Evolutionary conservation across 1,284 basidiomycete genomes (phyloP), one percentile per base, ranked within the genome.

Genomic region (Heterobasidion parviporum): DNA sequence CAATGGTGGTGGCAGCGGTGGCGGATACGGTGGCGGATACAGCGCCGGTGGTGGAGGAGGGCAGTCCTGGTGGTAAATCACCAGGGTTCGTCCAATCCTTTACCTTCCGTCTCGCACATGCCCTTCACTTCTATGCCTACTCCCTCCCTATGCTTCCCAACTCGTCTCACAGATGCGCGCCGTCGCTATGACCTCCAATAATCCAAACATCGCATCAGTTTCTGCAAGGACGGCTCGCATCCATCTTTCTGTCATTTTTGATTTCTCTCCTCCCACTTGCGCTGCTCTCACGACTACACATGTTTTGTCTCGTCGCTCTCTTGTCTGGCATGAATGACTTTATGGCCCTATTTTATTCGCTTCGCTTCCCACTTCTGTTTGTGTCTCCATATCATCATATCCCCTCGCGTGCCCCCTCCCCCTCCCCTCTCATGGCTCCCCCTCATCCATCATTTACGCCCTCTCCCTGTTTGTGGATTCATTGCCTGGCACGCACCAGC

Each of bases 241-340:
- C 32, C n/a, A 49, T 26, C 14, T 33, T 16, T 35, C 60, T 63
- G 56, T 57, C 54, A 58, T 58, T 55, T 41, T 50, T 47, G 51
- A 50, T 36, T 49, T 54, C 70, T 64, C 60, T 68, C 66, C 61
- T 68, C 63, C 64, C 51, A 18, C 44, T 56, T 63, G 64, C 64
- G 69, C 70, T 75, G 60, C 60, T 61, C 60, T 61, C 53, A 61
- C 55, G 60, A 61, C 50, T 57, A 54, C 44, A 58, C 54, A 58
- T 61, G 59, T 77, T 76, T 78, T 76, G 81, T 83, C 80, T 82
- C 80, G 75, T 77, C 75, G 74, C 74, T 76, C 69, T 64, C 64
- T 62, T 55, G 66, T 72, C 75, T 79, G 79, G 73, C 73, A 74
- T 72, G 76, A 74, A 74, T 71, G 76, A 74, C 70, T 67, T 68